Conservation (phyloP, 768 basidiomycete genomes). For the Lentinula lateritia region DNA sequence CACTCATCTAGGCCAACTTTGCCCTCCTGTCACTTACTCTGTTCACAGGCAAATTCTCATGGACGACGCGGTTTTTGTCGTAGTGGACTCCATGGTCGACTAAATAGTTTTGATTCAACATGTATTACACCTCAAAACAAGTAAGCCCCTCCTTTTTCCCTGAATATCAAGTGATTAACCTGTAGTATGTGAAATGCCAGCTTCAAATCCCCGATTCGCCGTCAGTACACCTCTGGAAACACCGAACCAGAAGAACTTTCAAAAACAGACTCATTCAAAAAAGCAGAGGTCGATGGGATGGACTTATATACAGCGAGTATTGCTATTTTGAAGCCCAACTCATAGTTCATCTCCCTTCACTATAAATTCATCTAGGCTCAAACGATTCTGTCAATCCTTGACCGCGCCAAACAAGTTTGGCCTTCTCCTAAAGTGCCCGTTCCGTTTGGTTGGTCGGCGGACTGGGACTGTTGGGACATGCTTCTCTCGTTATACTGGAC, state of each 20-base stretch:
- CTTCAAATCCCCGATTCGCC: background rate
- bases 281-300: background rate
- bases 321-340: background rate
- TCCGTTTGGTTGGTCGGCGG: constrained; percentile 24
- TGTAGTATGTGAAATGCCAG: too few species aligned
- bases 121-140: background rate
- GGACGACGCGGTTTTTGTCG: background rate
- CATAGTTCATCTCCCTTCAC: background rate
- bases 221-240: background rate
- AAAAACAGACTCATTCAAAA: background rate
- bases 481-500: constrained; percentile 27
- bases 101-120: background rate
- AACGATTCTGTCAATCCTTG: background rate
- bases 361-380: background rate
- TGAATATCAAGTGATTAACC: background rate
- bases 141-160: background rate
- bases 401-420: constrained; percentile 29
- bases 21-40: background rate
- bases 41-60: background rate
- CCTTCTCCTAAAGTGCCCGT: constrained; percentile 14
- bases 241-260: background rate
- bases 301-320: background rate
- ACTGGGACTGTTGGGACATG: constrained; percentile 23
- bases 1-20: background rate
- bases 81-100: background rate